phyloP scores from a whole-genome alignment of 2,329 filamentous ascomycete species.

The Cylindrodendrum hubeiense region DNA sequence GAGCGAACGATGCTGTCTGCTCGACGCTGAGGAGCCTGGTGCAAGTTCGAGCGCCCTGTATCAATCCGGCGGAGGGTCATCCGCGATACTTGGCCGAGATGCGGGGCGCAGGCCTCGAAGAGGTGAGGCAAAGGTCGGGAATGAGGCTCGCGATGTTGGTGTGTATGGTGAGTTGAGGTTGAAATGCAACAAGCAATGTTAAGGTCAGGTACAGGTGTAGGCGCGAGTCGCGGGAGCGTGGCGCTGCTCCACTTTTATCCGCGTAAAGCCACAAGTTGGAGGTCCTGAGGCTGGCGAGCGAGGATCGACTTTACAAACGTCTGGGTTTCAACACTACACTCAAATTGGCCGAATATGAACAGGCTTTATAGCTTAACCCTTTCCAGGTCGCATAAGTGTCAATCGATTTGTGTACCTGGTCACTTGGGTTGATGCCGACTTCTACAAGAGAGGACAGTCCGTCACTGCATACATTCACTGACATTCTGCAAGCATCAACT shows the following conservation, averaged over 20 bases:
- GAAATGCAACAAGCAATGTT: constrained; percentile 1
- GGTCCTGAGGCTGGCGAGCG: background rate
- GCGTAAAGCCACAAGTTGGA: constrained; percentile 9
- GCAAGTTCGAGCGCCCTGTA: background rate
- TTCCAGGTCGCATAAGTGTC: no score
- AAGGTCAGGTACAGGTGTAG: constrained; percentile 1
- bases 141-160: background rate
- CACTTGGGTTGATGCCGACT: background rate
- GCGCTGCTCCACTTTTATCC: constrained; percentile 25
- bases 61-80: background rate
- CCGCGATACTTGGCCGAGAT: background rate
- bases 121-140: background rate
- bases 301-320: background rate
- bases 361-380: background rate
- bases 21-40: constrained; percentile 4
- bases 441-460: background rate
- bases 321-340: background rate
- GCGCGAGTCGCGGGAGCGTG: constrained; percentile 14
- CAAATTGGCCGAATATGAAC: background rate
- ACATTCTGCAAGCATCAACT: background rate
- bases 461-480: background rate
- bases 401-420: background rate
- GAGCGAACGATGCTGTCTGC: constrained; percentile 22
- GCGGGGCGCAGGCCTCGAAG: background rate
- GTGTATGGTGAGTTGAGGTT: background rate